These are phyloP conservation scores for Dendrothele bispora DNA, from an alignment of 768 basidiomycete genomes.

Conservation along the genomic window DNA sequence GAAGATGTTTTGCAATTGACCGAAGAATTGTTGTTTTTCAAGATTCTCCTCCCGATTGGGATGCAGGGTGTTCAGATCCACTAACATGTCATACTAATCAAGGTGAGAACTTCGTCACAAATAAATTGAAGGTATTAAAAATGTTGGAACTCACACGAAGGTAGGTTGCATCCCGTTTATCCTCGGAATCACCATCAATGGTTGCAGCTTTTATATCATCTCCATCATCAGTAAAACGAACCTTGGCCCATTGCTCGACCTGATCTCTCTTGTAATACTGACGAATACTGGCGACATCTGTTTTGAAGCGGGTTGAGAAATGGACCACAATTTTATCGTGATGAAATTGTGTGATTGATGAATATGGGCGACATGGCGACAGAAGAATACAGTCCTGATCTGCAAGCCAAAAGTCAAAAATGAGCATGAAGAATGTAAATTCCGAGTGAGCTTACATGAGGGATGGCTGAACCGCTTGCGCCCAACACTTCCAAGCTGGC, in stretches of 20 bases:
- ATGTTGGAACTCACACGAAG: slow-evolving; percentile 20
- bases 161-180: slow-evolving; percentile 20
- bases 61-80: slow-evolving; percentile 24
- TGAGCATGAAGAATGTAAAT: too few relatives aligned
- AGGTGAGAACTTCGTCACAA: too few relatives aligned
- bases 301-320: slow-evolving; percentile 10
- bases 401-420: too few relatives aligned
- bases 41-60: too few relatives aligned
- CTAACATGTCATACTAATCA: slow-evolving; percentile 22
- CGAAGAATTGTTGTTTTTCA: too few relatives aligned
- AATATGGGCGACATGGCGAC: slow-evolving; percentile 9
- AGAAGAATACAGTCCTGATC: slow-evolving; percentile 13
- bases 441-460: too few relatives aligned
- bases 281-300: not conserved
- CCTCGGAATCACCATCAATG: slow-evolving; percentile 2
- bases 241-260: slow-evolving; percentile 18
- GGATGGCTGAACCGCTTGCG: too few relatives aligned
- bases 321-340: not conserved
- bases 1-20: slow-evolving; percentile 24
- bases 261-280: not conserved
- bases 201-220: slow-evolving; percentile 21
- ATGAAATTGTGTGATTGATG: too few relatives aligned
- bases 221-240: slow-evolving; percentile 15
- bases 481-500: too few relatives aligned
- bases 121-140: not conserved